A percentile compares a stretch with the other conserved stretches of the same genome.
Evolutionary conservation across 805 yeast species (phyloP).

Genomic region (Tetrapisispora namnaoensis): DNA sequence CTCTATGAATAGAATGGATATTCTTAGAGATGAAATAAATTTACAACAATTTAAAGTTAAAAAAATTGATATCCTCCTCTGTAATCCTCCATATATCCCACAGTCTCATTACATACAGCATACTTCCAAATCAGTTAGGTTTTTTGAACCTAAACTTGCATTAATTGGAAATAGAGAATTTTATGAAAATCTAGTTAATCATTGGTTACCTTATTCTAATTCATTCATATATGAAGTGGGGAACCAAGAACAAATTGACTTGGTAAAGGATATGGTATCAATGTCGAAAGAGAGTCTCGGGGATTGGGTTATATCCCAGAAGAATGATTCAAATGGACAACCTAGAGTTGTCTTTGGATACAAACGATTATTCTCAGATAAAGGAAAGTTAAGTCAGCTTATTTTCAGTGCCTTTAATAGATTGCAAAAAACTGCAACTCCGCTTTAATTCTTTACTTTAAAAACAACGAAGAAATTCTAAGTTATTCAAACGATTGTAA

Average conservation of each 20-base stretch:
- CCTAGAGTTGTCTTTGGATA: constrained; percentile 60
- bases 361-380: constrained; percentile 18
- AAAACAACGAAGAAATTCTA: too few relatives aligned
- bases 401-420: background rate
- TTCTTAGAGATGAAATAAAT: background rate
- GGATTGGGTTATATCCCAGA: constrained; percentile 42
- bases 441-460: background rate
- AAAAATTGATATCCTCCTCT: constrained; percentile 44
- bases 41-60: background rate
- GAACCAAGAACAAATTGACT: constrained; percentile 42
- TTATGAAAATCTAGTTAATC: constrained; percentile 44
- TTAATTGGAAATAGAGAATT: constrained; percentile 71
- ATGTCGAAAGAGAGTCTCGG: constrained; percentile 7
- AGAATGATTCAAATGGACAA: constrained; percentile 42
- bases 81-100: constrained; percentile 89
- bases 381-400: constrained; percentile 1
- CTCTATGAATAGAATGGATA: background rate
- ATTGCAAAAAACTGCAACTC: background rate
- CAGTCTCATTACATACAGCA: constrained; percentile 25
- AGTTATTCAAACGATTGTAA: background rate
- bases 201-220: constrained; percentile 32
- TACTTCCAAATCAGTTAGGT: constrained; percentile 54
- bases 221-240: constrained; percentile 79
- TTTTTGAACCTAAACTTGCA: constrained; percentile 70
- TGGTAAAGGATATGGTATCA: constrained; percentile 24